Evolutionary conservation across 2,329 filamentous ascomycete species (phyloP).

Genomic region (Penicillium sp.): DNA sequence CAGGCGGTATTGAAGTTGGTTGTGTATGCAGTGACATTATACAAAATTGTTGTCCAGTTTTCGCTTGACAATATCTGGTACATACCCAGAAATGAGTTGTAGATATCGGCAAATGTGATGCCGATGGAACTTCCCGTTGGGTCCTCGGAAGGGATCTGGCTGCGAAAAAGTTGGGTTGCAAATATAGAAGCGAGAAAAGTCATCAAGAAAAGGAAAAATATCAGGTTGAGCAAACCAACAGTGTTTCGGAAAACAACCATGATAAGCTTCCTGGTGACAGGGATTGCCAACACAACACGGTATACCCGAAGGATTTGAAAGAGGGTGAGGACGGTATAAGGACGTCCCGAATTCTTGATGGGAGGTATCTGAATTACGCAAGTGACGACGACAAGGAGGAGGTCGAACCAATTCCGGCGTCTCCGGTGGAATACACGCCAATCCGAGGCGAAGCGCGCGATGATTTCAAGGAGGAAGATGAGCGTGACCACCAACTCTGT

Average conservation of each 20-base stretch:
- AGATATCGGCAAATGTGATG: constrained; percentile 85
- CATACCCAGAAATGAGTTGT: constrained; percentile 95
- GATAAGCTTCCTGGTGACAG: constrained; percentile 84
- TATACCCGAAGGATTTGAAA: constrained; percentile 95
- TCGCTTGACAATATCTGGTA: constrained; percentile 96
- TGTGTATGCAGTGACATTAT: constrained; percentile 73
- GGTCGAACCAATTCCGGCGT: constrained; percentile 75
- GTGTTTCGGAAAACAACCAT: constrained; percentile 85
- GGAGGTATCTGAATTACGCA: constrained; percentile 80
- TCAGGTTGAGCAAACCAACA: constrained; percentile 87
- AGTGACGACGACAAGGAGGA: constrained; percentile 77
- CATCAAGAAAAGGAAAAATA: constrained; percentile 93
- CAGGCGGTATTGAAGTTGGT: constrained; percentile 71
- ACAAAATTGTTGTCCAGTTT: constrained; percentile 89
- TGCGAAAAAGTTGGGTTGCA: constrained; percentile 87
- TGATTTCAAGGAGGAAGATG: constrained; percentile 77
- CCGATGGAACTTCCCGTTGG: constrained; percentile 61
- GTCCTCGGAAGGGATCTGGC: constrained; percentile 71
- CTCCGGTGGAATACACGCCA: constrained; percentile 78
- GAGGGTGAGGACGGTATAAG: constrained; percentile 84
- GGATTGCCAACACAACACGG: constrained; percentile 83
- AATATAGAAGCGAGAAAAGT: constrained; percentile 94
- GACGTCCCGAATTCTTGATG: constrained; percentile 68
- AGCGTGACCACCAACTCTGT: constrained; percentile 77
- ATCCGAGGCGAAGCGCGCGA: constrained; percentile 73